Base-by-base conservation (phyloP, 1,139 yeast genomes). In the Nakaseomyces glabratus region DNA sequence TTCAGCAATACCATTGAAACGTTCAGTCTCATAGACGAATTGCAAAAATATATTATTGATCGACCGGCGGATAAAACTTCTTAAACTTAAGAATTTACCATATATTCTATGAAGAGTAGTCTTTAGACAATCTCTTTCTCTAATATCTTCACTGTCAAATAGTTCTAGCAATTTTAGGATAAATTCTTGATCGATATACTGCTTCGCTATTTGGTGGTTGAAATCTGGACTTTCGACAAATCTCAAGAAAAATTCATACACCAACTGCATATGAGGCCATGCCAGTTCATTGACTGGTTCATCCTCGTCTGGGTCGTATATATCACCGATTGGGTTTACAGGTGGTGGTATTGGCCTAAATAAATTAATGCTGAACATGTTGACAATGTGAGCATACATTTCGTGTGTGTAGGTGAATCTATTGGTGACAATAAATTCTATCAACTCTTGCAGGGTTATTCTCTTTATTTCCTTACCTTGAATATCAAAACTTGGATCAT, bases 211-310 rank as follows among this genome's bases (percentile, higher is more conserved):
- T 43, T 85, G 86, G 52, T 88, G 95, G 54, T 85, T 85, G 57
- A 93, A 90, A 61, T 88, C 97, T 4, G 95, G 93, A 45, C 90
- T 78, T 61, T 90, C 98, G 43, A 90, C 80, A 61, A 90, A 90
- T 51, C 95, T 68, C 43, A 93, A 65, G 57, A 90, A 90, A 53
- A 90, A 85, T 58, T 90, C 97, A 62, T 93, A 90, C 28, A 88
- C 94, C 28, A 88, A 74, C 61, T 85, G 94, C 96, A 93, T 90
- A 58, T 90, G 99, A 4, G 98, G 95, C 99, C 99, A 90, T 4
- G 97, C 90, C 42, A 90, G 75, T 57, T 93, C 98, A 52, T 77
- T 76, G 28, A 90, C 94, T 1, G 97, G 97, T 61, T 90, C 99
- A 62, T 90, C 98, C 62, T 90, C 99, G 63, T 90, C 98, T 0